These are phyloP conservation scores for Aspergillus mulundensis DNA, from an alignment of 495 filamentous ascomycete genomes.

Conservation along the genomic window DNA sequence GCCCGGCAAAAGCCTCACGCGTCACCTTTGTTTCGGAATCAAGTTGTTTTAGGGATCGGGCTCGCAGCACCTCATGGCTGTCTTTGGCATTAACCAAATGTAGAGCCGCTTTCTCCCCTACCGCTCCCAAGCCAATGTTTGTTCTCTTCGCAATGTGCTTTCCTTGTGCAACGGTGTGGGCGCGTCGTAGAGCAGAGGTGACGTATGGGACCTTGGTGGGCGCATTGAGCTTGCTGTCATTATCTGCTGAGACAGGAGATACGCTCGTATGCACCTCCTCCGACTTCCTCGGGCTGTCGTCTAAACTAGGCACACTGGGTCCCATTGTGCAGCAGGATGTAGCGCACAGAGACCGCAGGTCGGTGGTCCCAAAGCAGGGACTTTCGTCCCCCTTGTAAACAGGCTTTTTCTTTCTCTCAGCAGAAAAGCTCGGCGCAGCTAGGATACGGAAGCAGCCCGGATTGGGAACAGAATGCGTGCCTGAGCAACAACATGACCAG, in stretches of 20 bases:
- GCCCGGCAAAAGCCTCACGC: conserved; percentile 30
- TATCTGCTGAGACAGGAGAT: conserved; percentile 11
- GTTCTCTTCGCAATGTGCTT: conserved; percentile 28
- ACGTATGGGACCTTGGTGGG: conserved; percentile 21
- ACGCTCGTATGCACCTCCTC: conserved; percentile 6
- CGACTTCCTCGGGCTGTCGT: conserved; percentile 8
- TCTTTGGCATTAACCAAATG: conserved; percentile 42
- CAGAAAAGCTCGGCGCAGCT: conserved; percentile 4
- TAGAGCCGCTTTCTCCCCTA: conserved; percentile 28
- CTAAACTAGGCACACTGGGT: conserved; percentile 8
- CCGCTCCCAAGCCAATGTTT: conserved; percentile 30
- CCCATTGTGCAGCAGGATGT: conserved; percentile 17
- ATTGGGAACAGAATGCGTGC: conserved; percentile 26
- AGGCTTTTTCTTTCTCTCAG: conserved; percentile 2
- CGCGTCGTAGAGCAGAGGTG: conserved; percentile 32
- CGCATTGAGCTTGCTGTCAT: conserved; percentile 10
- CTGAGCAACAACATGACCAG: conserved; percentile 35
- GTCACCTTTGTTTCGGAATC: conserved; percentile 25
- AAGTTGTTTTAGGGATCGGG: conserved; percentile 37
- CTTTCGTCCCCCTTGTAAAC: conserved; percentile 1
- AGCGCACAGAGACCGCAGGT: conserved; percentile 2
- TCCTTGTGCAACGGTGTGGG: conserved; percentile 42
- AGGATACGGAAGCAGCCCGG: conserved; percentile 23
- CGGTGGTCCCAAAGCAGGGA: neutral
- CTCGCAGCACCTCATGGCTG: conserved; percentile 45